Conservation (phyloP, 2,329 filamentous ascomycete genomes). For the Cladosporium halotolerans region DNA sequence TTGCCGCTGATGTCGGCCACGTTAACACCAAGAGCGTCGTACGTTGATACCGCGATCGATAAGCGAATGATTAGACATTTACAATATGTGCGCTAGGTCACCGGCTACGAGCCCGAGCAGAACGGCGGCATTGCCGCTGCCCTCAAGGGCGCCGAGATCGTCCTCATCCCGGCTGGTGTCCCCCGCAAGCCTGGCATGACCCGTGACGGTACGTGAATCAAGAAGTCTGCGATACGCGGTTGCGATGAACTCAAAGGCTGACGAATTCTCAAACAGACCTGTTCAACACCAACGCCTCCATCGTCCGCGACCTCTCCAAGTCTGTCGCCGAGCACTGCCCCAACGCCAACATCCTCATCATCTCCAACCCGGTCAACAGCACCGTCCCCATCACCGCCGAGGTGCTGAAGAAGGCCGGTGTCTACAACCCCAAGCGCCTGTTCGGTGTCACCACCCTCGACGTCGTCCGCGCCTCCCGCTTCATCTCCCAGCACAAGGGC, state of each 20-base stretch:
- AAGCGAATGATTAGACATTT: background rate
- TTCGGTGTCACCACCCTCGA: conserved; percentile 99
- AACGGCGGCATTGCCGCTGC: conserved; percentile 68
- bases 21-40: conserved; percentile 94
- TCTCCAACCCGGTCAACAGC: conserved; percentile 98
- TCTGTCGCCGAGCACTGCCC: conserved; percentile 81
- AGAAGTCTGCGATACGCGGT: background rate
- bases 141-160: conserved; percentile 83
- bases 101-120: conserved; percentile 70
- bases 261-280: conserved; percentile 54
- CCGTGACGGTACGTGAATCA: conserved; percentile 63
- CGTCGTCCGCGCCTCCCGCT: conserved; percentile 93
- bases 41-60: conserved; percentile 19
- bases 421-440: conserved; percentile 98
- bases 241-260: background rate
- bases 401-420: conserved; percentile 88
- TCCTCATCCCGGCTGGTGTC: conserved; percentile 96
- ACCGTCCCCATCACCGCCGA: conserved; percentile 96
- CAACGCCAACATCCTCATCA: conserved; percentile 92
- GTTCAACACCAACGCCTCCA: conserved; percentile 99
- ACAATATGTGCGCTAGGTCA: conserved; percentile 50
- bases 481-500: conserved; percentile 89
- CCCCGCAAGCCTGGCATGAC: conserved; percentile 99
- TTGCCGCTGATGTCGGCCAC: conserved; percentile 95
- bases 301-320: conserved; percentile 97